Conservation (phyloP, 1,284 basidiomycete genomes). For the Trichosporon ovoides region DNA sequence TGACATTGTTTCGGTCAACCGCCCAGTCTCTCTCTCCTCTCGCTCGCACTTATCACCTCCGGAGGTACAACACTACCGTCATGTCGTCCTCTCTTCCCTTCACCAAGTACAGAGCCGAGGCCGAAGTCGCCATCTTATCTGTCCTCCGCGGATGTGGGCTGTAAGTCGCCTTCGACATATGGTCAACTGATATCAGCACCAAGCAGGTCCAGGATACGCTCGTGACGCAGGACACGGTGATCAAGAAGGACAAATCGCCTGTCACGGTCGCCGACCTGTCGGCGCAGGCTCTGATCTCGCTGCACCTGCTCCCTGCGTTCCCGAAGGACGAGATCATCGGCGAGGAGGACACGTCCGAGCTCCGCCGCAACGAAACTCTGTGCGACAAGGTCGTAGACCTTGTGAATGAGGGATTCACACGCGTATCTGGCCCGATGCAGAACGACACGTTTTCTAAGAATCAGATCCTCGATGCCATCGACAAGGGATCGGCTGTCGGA, state of each 20-base stretch:
- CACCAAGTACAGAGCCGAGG: constrained; percentile 36
- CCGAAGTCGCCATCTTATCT: constrained; percentile 73
- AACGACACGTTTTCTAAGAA: constrained; percentile 1
- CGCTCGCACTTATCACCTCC: background rate
- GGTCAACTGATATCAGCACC: constrained; percentile 53
- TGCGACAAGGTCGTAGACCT: constrained; percentile 70
- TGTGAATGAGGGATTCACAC: constrained; percentile 70
- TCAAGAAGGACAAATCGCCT: constrained; percentile 90
- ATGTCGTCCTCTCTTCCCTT: constrained; percentile 32
- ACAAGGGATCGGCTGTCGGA: constrained; percentile 75
- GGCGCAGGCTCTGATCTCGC: constrained; percentile 79
- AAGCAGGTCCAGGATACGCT: constrained; percentile 82
- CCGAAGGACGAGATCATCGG: constrained; percentile 85
- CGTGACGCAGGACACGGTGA: constrained; percentile 77
- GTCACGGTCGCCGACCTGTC: constrained; percentile 92
- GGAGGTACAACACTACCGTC: constrained; percentile 7
- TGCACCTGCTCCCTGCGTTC: constrained; percentile 70
- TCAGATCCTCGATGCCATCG: constrained; percentile 71
- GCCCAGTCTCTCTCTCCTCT: constrained; percentile 5
- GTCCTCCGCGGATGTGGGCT: constrained; percentile 74
- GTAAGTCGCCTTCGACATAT: background rate
- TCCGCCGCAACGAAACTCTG: constrained; percentile 58
- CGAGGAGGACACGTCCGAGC: constrained; percentile 85
- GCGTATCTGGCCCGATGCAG: constrained; percentile 52
- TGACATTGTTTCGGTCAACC: background rate